Evolutionary conservation across 257 asterid species (phyloP).

Genomic region (Handroanthus guayacan): DNA sequence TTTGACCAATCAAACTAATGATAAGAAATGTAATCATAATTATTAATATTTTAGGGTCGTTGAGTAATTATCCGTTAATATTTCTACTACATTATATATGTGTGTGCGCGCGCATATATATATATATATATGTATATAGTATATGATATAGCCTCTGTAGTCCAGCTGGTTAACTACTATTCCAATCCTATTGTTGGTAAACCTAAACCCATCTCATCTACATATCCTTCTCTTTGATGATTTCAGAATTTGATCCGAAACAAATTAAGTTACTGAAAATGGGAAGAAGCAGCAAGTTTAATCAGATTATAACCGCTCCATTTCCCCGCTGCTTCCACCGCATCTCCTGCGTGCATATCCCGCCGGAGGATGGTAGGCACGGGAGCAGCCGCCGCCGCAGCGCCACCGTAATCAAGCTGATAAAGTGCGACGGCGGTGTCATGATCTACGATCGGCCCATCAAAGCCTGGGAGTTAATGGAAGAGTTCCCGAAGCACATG

Average conservation of each 20-base stretch:
- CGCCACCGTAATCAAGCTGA: slow-evolving; percentile 29
- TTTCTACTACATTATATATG: too few relatives aligned
- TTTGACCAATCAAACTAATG: too few relatives aligned
- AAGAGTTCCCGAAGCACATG: slow-evolving; percentile 63
- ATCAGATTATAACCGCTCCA: slow-evolving; percentile 37
- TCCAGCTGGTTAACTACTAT: slow-evolving; percentile 36
- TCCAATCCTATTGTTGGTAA: slow-evolving; percentile 24
- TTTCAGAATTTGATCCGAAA: slow-evolving; percentile 1
- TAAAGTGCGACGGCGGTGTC: slow-evolving; percentile 52
- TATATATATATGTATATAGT: background rate
- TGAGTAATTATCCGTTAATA: too few relatives aligned
- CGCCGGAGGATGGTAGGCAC: slow-evolving; percentile 8
- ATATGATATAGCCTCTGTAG: background rate
- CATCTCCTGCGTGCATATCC: slow-evolving; percentile 48
- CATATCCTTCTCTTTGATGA: background rate
- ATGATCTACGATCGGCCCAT: slow-evolving; percentile 50
- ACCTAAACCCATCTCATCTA: background rate
- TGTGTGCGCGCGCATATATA: background rate
- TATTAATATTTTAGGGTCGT: too few relatives aligned
- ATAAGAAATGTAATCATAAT: too few relatives aligned
- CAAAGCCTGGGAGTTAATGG: slow-evolving; percentile 48
- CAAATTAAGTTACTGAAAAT: background rate
- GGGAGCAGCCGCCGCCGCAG: slow-evolving; percentile 17
- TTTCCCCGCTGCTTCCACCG: slow-evolving; percentile 46
- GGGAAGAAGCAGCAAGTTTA: slow-evolving; percentile 37